phyloP scores from a whole-genome alignment of 2,329 filamentous ascomycete genomes.

The Eurotiales sp. region DNA sequence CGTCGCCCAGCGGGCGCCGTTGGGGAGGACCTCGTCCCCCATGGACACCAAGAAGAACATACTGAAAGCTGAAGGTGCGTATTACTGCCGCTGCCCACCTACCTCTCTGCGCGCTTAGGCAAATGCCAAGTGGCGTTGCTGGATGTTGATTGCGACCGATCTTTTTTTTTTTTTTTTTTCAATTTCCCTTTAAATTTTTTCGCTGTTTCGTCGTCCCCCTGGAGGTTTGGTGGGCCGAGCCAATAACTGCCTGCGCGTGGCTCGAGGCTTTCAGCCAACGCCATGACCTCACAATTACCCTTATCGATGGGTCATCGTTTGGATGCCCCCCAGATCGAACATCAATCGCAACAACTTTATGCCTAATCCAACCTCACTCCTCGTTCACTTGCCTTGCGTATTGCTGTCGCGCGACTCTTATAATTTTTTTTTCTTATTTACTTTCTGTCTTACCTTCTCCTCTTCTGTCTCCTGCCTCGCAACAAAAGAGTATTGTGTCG shows the following conservation, averaged over 20 bases:
- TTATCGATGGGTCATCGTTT: constrained; percentile 16
- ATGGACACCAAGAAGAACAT: constrained; percentile 41
- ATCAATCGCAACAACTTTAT: not conserved
- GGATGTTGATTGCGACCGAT: too few species aligned
- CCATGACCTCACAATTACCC: constrained; percentile 19
- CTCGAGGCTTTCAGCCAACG: constrained; percentile 5
- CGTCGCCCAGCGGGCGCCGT: constrained; percentile 35
- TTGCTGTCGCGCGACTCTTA: not conserved
- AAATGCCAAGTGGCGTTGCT: too few species aligned
- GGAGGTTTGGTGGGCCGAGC: constrained; percentile 31
- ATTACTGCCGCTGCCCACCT: not conserved
- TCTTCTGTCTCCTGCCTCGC: not conserved
- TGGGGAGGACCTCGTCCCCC: constrained; percentile 35
- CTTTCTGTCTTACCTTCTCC: not conserved
- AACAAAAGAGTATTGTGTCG: not conserved
- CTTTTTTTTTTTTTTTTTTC: constrained; percentile 15
- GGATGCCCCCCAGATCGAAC: not conserved
- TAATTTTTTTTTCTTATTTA: not conserved
- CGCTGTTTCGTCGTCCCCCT: constrained; percentile 18
- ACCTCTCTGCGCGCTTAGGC: too few species aligned
- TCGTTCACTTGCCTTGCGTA: not conserved
- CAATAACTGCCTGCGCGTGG: constrained; percentile 18
- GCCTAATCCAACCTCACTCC: not conserved
- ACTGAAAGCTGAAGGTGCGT: constrained; percentile 37
- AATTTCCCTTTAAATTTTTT: constrained; percentile 13